Percentiles rank a stretch among this genome's conserved stretches.
Conservation (phyloP, 345 rosid genomes). For the Citrus trifoliata region DNA sequence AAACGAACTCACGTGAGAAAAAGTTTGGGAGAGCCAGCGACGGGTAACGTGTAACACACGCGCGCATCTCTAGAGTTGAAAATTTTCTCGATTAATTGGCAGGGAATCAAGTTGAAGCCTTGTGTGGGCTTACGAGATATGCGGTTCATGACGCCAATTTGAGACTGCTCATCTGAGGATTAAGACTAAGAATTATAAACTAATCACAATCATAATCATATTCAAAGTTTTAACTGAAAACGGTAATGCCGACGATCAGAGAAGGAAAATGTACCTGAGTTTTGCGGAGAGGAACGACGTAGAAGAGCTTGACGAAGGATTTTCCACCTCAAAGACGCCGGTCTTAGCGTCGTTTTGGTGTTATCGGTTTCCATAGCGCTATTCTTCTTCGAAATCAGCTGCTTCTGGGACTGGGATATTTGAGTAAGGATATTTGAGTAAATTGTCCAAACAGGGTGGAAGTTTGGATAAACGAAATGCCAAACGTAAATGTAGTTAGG, state of each 20-base stretch:
- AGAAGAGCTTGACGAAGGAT: conserved; percentile 78
- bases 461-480: neutral
- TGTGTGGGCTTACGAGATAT: conserved; percentile 60
- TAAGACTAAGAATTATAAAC: neutral
- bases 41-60: conserved; percentile 48
- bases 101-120: conserved; percentile 80
- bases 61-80: conserved; percentile 25
- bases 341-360: conserved; percentile 9
- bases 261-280: conserved; percentile 28
- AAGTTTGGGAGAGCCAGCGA: conserved; percentile 41
- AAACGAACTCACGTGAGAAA: conserved; percentile 35
- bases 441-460: neutral
- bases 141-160: conserved; percentile 26
- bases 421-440: neutral
- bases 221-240: neutral
- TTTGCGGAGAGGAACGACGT: conserved; percentile 24
- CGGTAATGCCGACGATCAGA: neutral
- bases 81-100: conserved; percentile 28
- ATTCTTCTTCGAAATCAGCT: neutral
- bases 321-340: conserved; percentile 59
- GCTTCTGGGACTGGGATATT: too few species aligned
- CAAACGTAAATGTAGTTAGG: neutral
- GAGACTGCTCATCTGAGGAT: conserved; percentile 42
- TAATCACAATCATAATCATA: neutral
- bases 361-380: conserved; percentile 20